Percentiles rank a stretch among this genome's conserved stretches.
Conservation (phyloP, 108 stramenopile genomes). For the Cyclotella baltica region DNA sequence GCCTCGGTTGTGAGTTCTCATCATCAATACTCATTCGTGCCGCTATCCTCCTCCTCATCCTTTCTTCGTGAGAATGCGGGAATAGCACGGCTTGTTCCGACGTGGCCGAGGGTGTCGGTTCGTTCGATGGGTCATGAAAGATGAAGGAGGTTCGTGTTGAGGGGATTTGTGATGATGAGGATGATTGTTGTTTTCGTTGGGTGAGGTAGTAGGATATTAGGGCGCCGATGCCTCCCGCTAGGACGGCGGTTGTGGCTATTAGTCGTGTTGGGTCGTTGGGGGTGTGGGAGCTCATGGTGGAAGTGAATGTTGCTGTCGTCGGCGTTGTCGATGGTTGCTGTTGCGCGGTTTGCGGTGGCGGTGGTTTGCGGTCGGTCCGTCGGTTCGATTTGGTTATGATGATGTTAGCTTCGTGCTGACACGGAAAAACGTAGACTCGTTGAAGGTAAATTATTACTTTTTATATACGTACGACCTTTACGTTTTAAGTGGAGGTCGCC, state of each 20-base stretch:
- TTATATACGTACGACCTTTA: too few relatives aligned
- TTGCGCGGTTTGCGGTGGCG: too few relatives aligned
- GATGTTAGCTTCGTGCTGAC: too few relatives aligned
- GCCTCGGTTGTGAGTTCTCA: conserved; percentile 79
- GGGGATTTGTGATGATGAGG: background rate
- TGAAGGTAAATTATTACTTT: too few relatives aligned
- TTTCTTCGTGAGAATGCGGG: conserved; percentile 90
- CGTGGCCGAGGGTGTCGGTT: background rate
- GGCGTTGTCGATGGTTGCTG: too few relatives aligned
- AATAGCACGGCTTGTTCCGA: conserved; percentile 59
- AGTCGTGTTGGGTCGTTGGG: conserved; percentile 26
- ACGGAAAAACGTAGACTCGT: too few relatives aligned
- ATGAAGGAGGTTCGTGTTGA: conserved; percentile 44
- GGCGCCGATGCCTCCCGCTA: conserved; percentile 47
- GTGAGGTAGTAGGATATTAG: conserved; percentile 38
- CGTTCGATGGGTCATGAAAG: conserved; percentile 43
- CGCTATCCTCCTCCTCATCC: conserved; percentile 86
- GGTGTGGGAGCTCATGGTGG: conserved; percentile 31
- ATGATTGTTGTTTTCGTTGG: conserved; percentile 6
- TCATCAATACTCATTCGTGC: conserved; percentile 86
- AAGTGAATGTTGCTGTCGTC: too few relatives aligned
- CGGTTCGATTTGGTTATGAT: too few relatives aligned
- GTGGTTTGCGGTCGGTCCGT: too few relatives aligned
- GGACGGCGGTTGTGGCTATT: conserved; percentile 39
- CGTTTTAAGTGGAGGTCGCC: too few relatives aligned